Evolutionary conservation across 345 rosid species (phyloP), one percentile per base, ranked within the genome.

Genomic region (Lumnitzera racemosa): DNA sequence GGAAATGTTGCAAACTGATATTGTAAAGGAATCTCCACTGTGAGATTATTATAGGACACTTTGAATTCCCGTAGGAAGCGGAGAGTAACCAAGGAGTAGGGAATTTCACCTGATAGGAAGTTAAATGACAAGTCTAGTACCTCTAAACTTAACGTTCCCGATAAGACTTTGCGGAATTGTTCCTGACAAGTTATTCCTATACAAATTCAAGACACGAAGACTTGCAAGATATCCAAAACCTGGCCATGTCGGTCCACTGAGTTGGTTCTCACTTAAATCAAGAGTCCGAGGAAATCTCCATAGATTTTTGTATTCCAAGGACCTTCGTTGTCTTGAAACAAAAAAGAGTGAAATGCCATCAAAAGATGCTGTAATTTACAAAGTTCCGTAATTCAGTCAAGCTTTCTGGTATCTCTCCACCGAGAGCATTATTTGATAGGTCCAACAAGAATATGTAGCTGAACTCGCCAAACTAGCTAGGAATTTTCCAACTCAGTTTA

Each of bases 211-310:
- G 15, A 53, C 25, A 13, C 0, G 59, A 8, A 66, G 64, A 16
- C 49, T 48, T 29, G 25, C 47, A 12, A 66, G 53, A 13, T 59
- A 15, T 41, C 64, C 64, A 12, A 66, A 49, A 48, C 36, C 52
- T 2, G 58, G 53, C 47, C 46, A 54, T 31, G 59, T 59, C 15
- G 64, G 51, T 46, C 64, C 64, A 12, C 46, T 59, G 16, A 66
- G 70, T 20, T 36, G 14, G 59, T 66, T 66, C 24, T 14, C n/a
- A 15, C 64, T 50, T 6, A 58, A 46, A 46, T 66, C 70, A 12
- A 66, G 2, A 1, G 59, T 53, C 0, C 59, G 0, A 58, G 58
- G 13, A 53, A 27, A 5, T 52, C 41, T 27, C 31, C 31, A 27
- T 27, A 5, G 5, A 4, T 36, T 36, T 36, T 36, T 36, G 11